phyloP scores from a whole-genome alignment of 1,284 basidiomycete species.

The Dichomitus squalens region DNA sequence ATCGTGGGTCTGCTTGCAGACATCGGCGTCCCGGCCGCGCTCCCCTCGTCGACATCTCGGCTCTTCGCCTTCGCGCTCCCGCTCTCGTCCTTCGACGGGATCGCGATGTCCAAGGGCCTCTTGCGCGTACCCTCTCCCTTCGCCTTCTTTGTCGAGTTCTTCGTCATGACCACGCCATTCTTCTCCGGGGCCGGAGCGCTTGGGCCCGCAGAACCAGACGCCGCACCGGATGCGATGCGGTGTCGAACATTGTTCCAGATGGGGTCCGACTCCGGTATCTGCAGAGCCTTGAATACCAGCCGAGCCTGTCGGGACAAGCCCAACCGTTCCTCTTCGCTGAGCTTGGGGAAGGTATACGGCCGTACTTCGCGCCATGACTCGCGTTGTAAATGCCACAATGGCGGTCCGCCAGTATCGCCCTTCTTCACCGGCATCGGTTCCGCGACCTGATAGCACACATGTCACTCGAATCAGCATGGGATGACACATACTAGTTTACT shows the following conservation, averaged over 20 bases:
- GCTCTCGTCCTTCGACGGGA: constrained; percentile 60
- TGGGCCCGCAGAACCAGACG: constrained; percentile 7
- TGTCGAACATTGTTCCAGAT: constrained; percentile 51
- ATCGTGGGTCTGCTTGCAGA: constrained; percentile 20
- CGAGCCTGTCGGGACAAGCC: constrained; percentile 52
- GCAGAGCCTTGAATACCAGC: constrained; percentile 45
- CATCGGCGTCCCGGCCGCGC: constrained; percentile 19
- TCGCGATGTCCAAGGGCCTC: constrained; percentile 42
- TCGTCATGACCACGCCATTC: constrained; percentile 24
- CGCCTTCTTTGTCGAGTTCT: constrained; percentile 50
- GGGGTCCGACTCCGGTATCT: constrained; percentile 57
- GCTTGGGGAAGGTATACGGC: constrained; percentile 59
- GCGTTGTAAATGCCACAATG: constrained; percentile 55
- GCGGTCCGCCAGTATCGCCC: constrained; percentile 37
- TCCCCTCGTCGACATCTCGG: constrained; percentile 22
- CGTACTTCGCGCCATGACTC: constrained; percentile 65
- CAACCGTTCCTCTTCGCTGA: constrained; percentile 47
- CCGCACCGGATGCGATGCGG: constrained; percentile 22
- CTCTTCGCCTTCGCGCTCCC: constrained; percentile 41
- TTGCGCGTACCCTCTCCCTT: constrained; percentile 25
- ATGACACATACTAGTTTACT: constrained; percentile 20
- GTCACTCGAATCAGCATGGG: neutral
- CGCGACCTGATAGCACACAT: constrained; percentile 45
- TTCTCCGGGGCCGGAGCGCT: constrained; percentile 15
- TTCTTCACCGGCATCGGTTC: constrained; percentile 44